Conservation (phyloP, 2,329 filamentous ascomycete genomes). For the Lasiodiplodia gonubiensis region DNA sequence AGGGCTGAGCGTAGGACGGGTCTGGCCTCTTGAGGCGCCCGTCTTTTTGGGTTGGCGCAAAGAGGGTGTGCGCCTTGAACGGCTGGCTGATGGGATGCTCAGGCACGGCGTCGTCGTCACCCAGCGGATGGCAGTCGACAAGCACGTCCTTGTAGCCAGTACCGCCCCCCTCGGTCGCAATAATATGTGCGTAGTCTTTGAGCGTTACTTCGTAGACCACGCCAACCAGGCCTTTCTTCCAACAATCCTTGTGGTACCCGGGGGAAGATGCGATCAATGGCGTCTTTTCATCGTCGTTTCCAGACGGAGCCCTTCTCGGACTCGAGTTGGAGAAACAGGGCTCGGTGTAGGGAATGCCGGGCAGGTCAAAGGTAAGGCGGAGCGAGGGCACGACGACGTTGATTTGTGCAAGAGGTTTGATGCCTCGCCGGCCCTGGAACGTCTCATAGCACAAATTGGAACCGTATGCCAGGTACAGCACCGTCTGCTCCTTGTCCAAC, state of each 20-base stretch:
- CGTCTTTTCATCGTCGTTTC: constrained; percentile 34
- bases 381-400: constrained; percentile 83
- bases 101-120: constrained; percentile 64
- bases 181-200: constrained; percentile 81
- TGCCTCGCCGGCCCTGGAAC: constrained; percentile 77
- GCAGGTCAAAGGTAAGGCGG: constrained; percentile 80
- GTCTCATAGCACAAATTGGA: constrained; percentile 84
- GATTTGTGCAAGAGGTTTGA: constrained; percentile 78
- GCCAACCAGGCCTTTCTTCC: constrained; percentile 84
- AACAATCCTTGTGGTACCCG: constrained; percentile 63
- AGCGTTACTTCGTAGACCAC: constrained; percentile 94
- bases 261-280: constrained; percentile 34
- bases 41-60: constrained; percentile 61
- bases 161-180: constrained; percentile 89
- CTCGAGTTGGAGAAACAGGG: constrained; percentile 90
- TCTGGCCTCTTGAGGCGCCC: constrained; percentile 64
- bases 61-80: constrained; percentile 86
- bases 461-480: constrained; percentile 71
- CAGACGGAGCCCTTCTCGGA: constrained; percentile 56
- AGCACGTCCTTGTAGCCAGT: constrained; percentile 82
- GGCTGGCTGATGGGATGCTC: constrained; percentile 64
- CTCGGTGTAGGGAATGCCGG: constrained; percentile 84
- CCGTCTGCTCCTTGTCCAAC: constrained; percentile 35
- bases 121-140: constrained; percentile 76
- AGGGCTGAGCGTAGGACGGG: constrained; percentile 79